Evolutionary conservation across 2,329 filamentous ascomycete genomes (phyloP), one percentile per base, ranked within the genome.

Genomic region (Dothistroma septosporum): DNA sequence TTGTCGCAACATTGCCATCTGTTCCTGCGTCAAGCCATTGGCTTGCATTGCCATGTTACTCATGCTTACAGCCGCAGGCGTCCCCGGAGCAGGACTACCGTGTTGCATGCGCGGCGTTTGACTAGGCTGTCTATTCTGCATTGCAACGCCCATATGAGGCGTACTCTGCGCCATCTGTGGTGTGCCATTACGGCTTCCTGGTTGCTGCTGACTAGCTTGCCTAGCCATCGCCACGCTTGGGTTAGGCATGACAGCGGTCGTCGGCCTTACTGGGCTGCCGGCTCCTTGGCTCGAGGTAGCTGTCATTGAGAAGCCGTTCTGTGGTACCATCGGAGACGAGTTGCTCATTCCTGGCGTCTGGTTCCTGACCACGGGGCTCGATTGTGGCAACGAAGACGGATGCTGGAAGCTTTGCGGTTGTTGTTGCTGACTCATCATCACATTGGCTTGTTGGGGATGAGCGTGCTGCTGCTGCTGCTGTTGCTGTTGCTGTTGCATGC

Each of bases 221-320:
- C 75, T 65, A 12, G 68, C 71, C 75, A 77, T 77, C 6, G 62
- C 64, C 16, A 72, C 65, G 35, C 67, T 66, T 11, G 68, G 66
- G 54, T 74, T 70, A 53, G 71, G 72, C 65, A 74, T 86, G 3
- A 85, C 84, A 5, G 86, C 85, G 16, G 87, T 90, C 0, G 86
- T 78, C 16, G 88, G 86, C 49, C 87, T 80, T 19, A 85, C 79
- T 28, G 88, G 88, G 68, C 87, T 90, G 21, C 75, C 76, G 55
- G 80, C 85, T 21, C 85, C 86, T 80, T 89, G 87, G 67, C 82
- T 87, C 1, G 87, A 89, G 53, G 85, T 85, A 37, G 82, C 80
- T 63, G 87, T 73, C 79, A 80, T 80, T 4, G 78, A 75, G 44
- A 79, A 79, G 24, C 79, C 76, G 44, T 75, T 77, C 65, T 73